Evolutionary conservation across 2,329 filamentous ascomycete genomes (phyloP).

Genomic region (Neocucurbitaria cava): DNA sequence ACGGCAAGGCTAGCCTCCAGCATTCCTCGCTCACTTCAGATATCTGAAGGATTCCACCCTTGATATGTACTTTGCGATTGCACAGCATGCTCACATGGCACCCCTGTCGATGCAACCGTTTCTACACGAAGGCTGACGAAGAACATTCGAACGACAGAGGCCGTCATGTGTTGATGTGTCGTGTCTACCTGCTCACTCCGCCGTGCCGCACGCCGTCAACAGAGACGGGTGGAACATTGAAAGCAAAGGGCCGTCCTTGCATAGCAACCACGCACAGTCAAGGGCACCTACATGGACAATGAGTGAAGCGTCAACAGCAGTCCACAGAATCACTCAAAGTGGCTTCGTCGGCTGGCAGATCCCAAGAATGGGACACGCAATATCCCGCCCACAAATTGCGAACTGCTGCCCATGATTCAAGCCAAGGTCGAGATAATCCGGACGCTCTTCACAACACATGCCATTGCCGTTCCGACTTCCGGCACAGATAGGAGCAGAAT

Average conservation of each 20-base stretch:
- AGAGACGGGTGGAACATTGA: slow-evolving; percentile 40
- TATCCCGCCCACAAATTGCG: slow-evolving; percentile 13
- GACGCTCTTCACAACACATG: not conserved
- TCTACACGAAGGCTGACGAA: slow-evolving; percentile 14
- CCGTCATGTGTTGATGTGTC: slow-evolving; percentile 23
- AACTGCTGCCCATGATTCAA: slow-evolving; percentile 12
- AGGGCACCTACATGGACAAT: slow-evolving; percentile 12
- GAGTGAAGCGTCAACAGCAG: slow-evolving; percentile 25
- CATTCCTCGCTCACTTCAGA: slow-evolving; percentile 18
- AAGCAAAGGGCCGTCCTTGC: slow-evolving; percentile 34
- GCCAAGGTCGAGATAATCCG: not conserved
- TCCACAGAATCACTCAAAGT: slow-evolving; percentile 4
- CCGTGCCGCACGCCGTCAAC: slow-evolving; percentile 23
- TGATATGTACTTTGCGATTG: slow-evolving; percentile 17
- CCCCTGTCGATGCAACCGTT: slow-evolving; percentile 34
- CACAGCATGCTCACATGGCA: slow-evolving; percentile 46
- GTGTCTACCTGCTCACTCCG: slow-evolving; percentile 24
- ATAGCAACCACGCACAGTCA: slow-evolving; percentile 20
- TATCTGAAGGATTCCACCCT: slow-evolving; percentile 22
- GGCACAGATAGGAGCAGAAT: not conserved
- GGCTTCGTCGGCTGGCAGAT: slow-evolving; percentile 3
- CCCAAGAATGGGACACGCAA: slow-evolving; percentile 11
- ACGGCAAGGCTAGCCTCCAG: slow-evolving; percentile 11
- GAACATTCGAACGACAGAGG: slow-evolving; percentile 12
- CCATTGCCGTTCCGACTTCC: not conserved